phyloP scores from a whole-genome alignment of 202 grass and related monocot species.

The Brachypodium distachyon region DNA sequence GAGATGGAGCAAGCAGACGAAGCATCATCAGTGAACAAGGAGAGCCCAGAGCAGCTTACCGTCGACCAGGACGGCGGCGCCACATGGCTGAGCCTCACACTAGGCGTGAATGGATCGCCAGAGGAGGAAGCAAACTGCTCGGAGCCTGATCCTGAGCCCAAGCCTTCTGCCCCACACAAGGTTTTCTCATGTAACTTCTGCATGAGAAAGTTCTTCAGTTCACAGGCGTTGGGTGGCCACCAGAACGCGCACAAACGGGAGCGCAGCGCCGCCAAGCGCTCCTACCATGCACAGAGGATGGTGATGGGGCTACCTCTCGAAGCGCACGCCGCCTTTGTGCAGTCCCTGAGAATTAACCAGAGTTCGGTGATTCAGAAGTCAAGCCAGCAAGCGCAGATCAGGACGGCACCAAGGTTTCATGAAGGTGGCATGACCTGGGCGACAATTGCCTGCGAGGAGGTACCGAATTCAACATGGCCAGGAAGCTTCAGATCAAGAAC shows the following conservation, averaged over 20 bases:
- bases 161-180: slow-evolving; percentile 35
- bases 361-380: slow-evolving; percentile 44
- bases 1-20: slow-evolving; percentile 36
- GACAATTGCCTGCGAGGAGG: slow-evolving; percentile 34
- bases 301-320: slow-evolving; percentile 56
- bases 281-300: slow-evolving; percentile 59
- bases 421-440: slow-evolving; percentile 34
- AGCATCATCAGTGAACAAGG: slow-evolving; percentile 56
- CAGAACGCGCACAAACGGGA: slow-evolving; percentile 71
- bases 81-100: slow-evolving; percentile 64
- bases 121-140: slow-evolving; percentile 35
- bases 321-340: slow-evolving; percentile 55
- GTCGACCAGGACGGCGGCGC: slow-evolving; percentile 10
- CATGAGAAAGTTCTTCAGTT: slow-evolving; percentile 65
- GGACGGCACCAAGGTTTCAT: slow-evolving; percentile 31
- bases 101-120: slow-evolving; percentile 20
- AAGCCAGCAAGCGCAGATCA: slow-evolving; percentile 22
- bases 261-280: slow-evolving; percentile 54
- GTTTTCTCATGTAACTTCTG: slow-evolving; percentile 68
- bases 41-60: slow-evolving; percentile 37
- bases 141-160: slow-evolving; percentile 24
- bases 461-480: slow-evolving; percentile 42
- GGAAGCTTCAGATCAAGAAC: slow-evolving; percentile 58
- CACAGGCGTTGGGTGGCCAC: slow-evolving; percentile 55
- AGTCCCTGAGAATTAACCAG: slow-evolving; percentile 41